Base-by-base conservation (phyloP, 345 rosid genomes). In the Arabis hirsuta region DNA sequence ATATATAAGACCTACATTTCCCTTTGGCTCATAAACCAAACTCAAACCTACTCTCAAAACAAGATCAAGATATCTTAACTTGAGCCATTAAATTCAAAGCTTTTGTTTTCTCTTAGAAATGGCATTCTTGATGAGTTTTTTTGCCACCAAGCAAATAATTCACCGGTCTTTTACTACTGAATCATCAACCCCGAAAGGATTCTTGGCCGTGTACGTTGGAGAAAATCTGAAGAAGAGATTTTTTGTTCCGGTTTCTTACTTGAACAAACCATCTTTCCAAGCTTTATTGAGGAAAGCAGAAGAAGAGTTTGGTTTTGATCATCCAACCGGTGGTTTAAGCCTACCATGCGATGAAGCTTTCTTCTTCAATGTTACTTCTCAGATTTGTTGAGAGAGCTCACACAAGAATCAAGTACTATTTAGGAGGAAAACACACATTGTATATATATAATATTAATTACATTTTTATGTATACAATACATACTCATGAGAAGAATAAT, bases 251-350 rank as follows among this genome's bases (percentile, higher is more conserved):
- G 43, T 86, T 20, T 77, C 58, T 12, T 81, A 72, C 64, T 53
- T 75, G 67, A 81, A 65, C 54, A 66, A 73, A 11, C 82, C 76
- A 65, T 70, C 81, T 24, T 84, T 86, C 46, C 83, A 79, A 32
- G 74, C 39, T 38, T 69, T 80, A 78, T 38, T 78, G 12, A 60
- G 81, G 12, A 58, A 79, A 60, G 78, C 81, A 16, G 83, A 85
- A 63, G 81, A 84, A 75, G 85, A 84, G 61, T 81, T 79, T 12
- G 78, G 81, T 27, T 85, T 77, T 76, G 38, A 73, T 65, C 71
- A 73, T 38, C 81, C 77, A 39, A 73, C 76, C 62, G 87, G 79
- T 12, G 78, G 81, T 36, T 73, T 82, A 10, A 80, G 80, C 50
- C 31, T 82, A 57, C 82, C 86, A 6, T 82, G 82, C 53, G 71